Evolutionary conservation across 495 filamentous ascomycete genomes (phyloP).

Genomic region (Penicillium cataractarum): DNA sequence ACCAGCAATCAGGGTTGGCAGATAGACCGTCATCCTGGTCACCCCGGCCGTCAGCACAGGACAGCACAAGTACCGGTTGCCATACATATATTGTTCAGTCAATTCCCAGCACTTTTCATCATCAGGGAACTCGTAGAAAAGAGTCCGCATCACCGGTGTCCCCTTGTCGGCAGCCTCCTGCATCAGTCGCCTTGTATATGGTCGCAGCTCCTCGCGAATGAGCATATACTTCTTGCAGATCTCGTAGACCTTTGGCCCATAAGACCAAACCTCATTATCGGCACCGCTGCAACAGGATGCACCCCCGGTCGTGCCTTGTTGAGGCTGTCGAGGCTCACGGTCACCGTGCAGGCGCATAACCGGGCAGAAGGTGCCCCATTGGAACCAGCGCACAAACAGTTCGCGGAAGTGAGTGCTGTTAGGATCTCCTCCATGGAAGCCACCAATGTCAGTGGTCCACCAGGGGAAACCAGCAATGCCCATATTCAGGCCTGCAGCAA

Average conservation of each 20-base stretch:
- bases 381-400: constrained; percentile 63
- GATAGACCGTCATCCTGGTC: constrained; percentile 6
- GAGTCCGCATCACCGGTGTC: constrained; percentile 4
- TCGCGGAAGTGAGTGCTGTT: constrained; percentile 54
- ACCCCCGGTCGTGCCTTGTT: constrained; percentile 5
- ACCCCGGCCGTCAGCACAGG: background rate
- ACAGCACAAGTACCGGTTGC: constrained; percentile 7
- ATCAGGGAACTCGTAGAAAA: constrained; percentile 2
- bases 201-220: constrained; percentile 7
- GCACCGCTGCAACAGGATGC: constrained; percentile 4
- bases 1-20: background rate
- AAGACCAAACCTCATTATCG: constrained; percentile 3
- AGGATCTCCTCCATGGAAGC: constrained; percentile 60
- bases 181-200: constrained; percentile 4
- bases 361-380: constrained; percentile 62
- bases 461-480: constrained; percentile 59
- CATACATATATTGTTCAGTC: constrained; percentile 8
- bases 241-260: constrained; percentile 4
- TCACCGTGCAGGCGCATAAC: constrained; percentile 63
- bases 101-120: constrained; percentile 3
- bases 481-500: constrained; percentile 61
- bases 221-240: constrained; percentile 7
- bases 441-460: constrained; percentile 65
- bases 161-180: constrained; percentile 1
- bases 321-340: constrained; percentile 45